Base-by-base conservation (phyloP, 768 basidiomycete species). In the Leccinum barrowsii region DNA sequence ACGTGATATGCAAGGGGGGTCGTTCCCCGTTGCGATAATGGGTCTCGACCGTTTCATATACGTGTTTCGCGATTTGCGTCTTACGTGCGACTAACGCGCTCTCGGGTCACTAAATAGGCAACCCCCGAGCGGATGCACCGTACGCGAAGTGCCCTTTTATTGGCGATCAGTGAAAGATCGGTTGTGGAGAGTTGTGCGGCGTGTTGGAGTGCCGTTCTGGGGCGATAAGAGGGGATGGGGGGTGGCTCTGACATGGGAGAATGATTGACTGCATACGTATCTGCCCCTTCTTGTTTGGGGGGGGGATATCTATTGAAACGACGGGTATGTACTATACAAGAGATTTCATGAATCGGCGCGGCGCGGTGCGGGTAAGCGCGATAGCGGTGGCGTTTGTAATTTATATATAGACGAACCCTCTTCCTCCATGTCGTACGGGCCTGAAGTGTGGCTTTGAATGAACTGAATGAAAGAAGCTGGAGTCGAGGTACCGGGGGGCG, bases 131-230 rank as follows among this genome's bases (percentile, higher is more conserved):
- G 65, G 30, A 73, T 73, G 72, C 58, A 55, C 12, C 77, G 79
- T 21, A 81, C 82, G 22, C 74, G 74, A 56, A 59, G 77, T 47
- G 82, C 79, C 17, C 60, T 86, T 34, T 70, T 74, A 7, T 60
- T 84, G 52, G 77, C 78, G 47, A 71, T 85, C 61, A 75, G 75
- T 5, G 84, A 85, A 60, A 65, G 71, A 34, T 83, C 84, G 4
- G 71, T 86, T 40, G 70, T 86, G 59, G 78, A 84, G 56, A 78
- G 79, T 58, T 84, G 84, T 61, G 68, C 72, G 50, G 73, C 76
- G 46, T 62, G 68, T 30, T 85, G 81, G 85, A 70, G 59, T 17
- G 74, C 48, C 19, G 26, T 71, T 48, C 48, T 65, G 28, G 58
- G 47, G 54, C n/a, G 11, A 46, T 54, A 34, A 37, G 30, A 13